A percentile compares a stretch with the other conserved stretches of the same genome.
Conservation (phyloP, 2,329 filamentous ascomycete species). For the Microcyclospora tardicrescens region DNA sequence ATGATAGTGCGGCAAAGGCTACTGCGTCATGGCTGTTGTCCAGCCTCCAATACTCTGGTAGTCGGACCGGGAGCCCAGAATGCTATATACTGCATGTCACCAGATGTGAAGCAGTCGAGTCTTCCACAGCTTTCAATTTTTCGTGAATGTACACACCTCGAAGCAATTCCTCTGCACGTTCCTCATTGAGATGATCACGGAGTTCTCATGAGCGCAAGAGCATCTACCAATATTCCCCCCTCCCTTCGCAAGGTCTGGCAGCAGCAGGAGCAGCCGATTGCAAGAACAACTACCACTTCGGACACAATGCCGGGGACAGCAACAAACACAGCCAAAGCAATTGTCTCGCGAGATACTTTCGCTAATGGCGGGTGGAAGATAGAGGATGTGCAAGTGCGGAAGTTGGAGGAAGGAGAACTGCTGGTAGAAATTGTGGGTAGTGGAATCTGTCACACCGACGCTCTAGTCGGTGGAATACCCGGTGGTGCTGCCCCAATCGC, state of each 20-base stretch:
- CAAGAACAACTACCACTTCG: slow-evolving; percentile 2
- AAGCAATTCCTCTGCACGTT: too few relatives aligned
- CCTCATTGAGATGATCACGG: too few relatives aligned
- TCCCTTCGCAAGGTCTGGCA: slow-evolving; percentile 16
- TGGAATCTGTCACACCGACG: slow-evolving; percentile 44
- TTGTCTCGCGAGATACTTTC: slow-evolving; percentile 27
- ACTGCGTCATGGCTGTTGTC: too few relatives aligned
- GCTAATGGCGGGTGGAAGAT: slow-evolving; percentile 28
- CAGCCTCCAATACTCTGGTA: too few relatives aligned
- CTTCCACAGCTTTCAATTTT: too few relatives aligned
- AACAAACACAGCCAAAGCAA: slow-evolving; percentile 20
- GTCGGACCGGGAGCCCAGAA: too few relatives aligned
- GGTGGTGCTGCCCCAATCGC: slow-evolving; percentile 23
- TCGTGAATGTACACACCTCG: too few relatives aligned
- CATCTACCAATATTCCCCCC: slow-evolving; percentile 16
- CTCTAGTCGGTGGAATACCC: slow-evolving; percentile 32
- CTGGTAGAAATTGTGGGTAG: slow-evolving; percentile 40
- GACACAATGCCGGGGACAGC: neutral
- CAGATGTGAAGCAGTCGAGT: too few relatives aligned
- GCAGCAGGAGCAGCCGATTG: slow-evolving; percentile 7
- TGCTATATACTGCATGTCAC: too few relatives aligned
- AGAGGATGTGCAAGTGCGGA: slow-evolving; percentile 24
- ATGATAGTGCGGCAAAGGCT: too few relatives aligned
- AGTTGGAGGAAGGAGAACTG: slow-evolving; percentile 34
- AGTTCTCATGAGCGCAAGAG: slow-evolving; percentile 9